These are phyloP conservation scores for Didymella pinodella DNA, from an alignment of 2,329 filamentous ascomycete species.

Conservation along the genomic window DNA sequence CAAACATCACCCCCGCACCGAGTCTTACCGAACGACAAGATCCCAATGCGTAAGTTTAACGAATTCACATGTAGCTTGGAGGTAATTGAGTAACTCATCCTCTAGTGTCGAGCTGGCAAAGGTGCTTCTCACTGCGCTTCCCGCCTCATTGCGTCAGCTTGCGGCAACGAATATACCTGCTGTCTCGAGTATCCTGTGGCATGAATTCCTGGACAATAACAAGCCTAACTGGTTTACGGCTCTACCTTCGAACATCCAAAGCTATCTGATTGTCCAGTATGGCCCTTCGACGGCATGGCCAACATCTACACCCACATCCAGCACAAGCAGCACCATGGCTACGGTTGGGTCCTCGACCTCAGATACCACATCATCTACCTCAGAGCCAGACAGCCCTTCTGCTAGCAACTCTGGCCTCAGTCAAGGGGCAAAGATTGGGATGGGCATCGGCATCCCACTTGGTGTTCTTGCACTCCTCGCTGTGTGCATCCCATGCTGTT, in stretches of 20 bases:
- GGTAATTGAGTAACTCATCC: slow-evolving; percentile 17
- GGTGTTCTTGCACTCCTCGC: slow-evolving; percentile 63
- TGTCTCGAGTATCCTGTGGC: slow-evolving; percentile 46
- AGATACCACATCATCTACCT: slow-evolving; percentile 17
- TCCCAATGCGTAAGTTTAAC: slow-evolving; percentile 43
- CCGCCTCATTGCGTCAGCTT: slow-evolving; percentile 44
- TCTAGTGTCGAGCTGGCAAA: slow-evolving; percentile 45
- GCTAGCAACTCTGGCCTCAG: slow-evolving; percentile 32
- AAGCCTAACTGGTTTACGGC: slow-evolving; percentile 46
- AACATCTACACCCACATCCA: slow-evolving; percentile 27
- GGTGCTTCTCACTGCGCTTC: slow-evolving; percentile 47
- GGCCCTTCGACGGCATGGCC: slow-evolving; percentile 43
- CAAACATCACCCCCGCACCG: slow-evolving; percentile 44
- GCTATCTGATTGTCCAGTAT: slow-evolving; percentile 45
- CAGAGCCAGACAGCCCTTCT: slow-evolving; percentile 30
- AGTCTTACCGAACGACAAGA: slow-evolving; percentile 29
- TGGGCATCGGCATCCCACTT: slow-evolving; percentile 59
- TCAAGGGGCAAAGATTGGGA: slow-evolving; percentile 41
- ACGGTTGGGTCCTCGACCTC: slow-evolving; percentile 11
- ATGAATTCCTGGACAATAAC: slow-evolving; percentile 45
- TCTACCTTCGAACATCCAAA: slow-evolving; percentile 45
- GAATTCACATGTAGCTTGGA: background rate
- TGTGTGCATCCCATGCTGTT: slow-evolving; percentile 37
- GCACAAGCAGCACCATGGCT: slow-evolving; percentile 8
- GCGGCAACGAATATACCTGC: slow-evolving; percentile 49